Base-by-base conservation (phyloP, 2,329 filamentous ascomycete genomes). In the Curvularia lunata region DNA sequence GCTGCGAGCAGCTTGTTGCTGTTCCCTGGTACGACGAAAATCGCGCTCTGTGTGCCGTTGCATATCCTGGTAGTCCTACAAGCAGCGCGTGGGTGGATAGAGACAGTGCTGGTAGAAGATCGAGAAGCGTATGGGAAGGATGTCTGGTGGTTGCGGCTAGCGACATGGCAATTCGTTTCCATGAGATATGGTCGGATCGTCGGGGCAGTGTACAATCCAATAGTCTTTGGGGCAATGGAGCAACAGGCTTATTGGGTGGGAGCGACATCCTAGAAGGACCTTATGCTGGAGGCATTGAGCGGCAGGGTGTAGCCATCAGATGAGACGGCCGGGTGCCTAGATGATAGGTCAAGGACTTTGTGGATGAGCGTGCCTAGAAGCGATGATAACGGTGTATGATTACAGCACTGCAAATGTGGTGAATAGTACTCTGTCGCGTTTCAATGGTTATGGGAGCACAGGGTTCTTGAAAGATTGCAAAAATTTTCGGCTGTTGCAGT, bases 141-240 rank as follows among this genome's bases (percentile, higher is more conserved):
- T 96, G 92, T 73, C 88, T 99, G 65, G 90, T 97, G 18, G 90
- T 99, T 52, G 94, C 93, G 16, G 90, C 91, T 42, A 97, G 92
- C 71, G 93, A 98, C 77, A 89, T 92, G 73, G 96, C 87, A 67
- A 90, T 98, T 76, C 95, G 95, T 73, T 98, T 98, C 70, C 92
- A 98, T 75, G 93, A 98, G 78, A 87, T 99, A 10, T 98, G 93
- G 95, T 84, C 85, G n/a, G 84, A 85, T 65, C 88, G 58, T 41
- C 52, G 53, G 9, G 59, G 61, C 5, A 57, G 54, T 49, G 85
- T 69, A 84, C 82, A 19, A 76, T 80, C 21, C 75, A 80, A 50
- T 81, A 81, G 80, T 41, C 87, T 90, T 2, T 80, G 63, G 41
- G 60, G 62, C 5, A 58, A 43, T 58, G 63, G 62, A 16, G 47